Percentiles rank a stretch among this genome's conserved stretches.
Conservation (phyloP, 768 basidiomycete genomes). For the Gloeostereum incarnatum region DNA sequence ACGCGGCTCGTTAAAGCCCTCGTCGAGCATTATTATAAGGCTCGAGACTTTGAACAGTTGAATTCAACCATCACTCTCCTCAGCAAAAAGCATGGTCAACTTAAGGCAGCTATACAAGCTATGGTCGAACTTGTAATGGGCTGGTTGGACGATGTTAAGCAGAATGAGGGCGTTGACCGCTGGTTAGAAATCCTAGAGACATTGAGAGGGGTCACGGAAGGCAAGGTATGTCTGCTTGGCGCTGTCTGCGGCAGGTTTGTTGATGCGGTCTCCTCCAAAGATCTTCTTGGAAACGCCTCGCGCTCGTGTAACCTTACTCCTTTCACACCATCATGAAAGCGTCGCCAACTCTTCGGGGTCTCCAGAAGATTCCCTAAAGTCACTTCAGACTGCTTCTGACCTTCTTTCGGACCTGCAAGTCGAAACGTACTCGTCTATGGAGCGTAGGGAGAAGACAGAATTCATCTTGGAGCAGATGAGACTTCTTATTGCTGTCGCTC, state of each 20-base stretch:
- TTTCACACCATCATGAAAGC: slow-evolving; percentile 79
- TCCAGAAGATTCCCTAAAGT: slow-evolving; percentile 40
- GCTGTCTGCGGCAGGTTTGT: background rate
- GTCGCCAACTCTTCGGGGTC: slow-evolving; percentile 38
- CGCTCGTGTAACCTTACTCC: slow-evolving; percentile 84
- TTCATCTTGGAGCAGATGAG: slow-evolving; percentile 99
- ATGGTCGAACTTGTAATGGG: slow-evolving; percentile 82
- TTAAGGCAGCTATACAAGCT: slow-evolving; percentile 84
- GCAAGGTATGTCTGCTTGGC: slow-evolving; percentile 75
- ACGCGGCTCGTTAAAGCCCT: slow-evolving; percentile 73
- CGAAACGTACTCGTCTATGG: slow-evolving; percentile 99
- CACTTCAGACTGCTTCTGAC: slow-evolving; percentile 81
- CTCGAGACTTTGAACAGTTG: slow-evolving; percentile 57
- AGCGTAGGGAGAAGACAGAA: slow-evolving; percentile 94
- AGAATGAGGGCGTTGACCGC: slow-evolving; percentile 54
- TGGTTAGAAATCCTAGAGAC: slow-evolving; percentile 91
- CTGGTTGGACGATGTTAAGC: slow-evolving; percentile 73
- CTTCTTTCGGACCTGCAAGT: slow-evolving; percentile 92
- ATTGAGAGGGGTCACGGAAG: slow-evolving; percentile 86
- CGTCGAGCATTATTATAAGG: slow-evolving; percentile 62
- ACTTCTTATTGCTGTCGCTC: slow-evolving; percentile 68
- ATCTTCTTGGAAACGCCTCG: slow-evolving; percentile 96
- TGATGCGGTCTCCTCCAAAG: slow-evolving; percentile 29
- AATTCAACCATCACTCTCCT: slow-evolving; percentile 61
- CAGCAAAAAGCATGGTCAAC: slow-evolving; percentile 95